Base-by-base conservation (phyloP, 164 flowering plant species). In the grape (Vitis vinifera) region DNA sequence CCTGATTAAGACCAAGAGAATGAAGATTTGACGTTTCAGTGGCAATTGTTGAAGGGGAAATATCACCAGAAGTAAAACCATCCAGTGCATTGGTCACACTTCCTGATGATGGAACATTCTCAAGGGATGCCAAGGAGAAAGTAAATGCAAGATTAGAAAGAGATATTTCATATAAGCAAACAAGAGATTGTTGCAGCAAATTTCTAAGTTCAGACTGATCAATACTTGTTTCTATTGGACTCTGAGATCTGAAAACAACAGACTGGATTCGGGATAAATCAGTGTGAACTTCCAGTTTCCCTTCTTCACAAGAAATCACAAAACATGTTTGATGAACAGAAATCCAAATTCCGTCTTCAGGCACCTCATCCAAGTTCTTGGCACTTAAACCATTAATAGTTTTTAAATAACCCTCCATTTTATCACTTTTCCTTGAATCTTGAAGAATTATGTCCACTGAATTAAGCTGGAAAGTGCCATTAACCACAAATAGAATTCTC, bases 341-440 rank as follows among this genome's bases (percentile, higher is more conserved):
- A 66, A 82, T 63, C 83, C 75, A 73, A 71, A 91, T 63, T 59
- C 99, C 96, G 68, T 65, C 71, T 65, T 84, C 85, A 72, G 86
- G 81, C 47, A 79, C 69, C 63, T 63, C 80, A 67, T 55, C 66
- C 76, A 76, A 53, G 66, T 55, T 73, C 65, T 69, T 69, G 63
- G 58, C 63, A 68, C 44, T 73, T 52, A 71, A 66, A 68, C 72
- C 71, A 65, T 77, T 79, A 73, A 63, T 16, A 8, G 19, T 12
- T 55, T 60, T 63, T 52, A 15, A n/a, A 69, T 10, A 53, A 55
- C 62, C 68, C 48, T 63, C 81, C 49, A 16, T 16, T n/a, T 69
- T 71, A 68, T 62, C 55, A 60, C 53, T 67, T 61, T 66, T 76
- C 66, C 86, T 77, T 63, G 85, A 81, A 23, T 75, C 72, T 52